Evolutionary conservation across 352 stramenopile genomes (phyloP).

Genomic region (Phytophthora cajani): DNA sequence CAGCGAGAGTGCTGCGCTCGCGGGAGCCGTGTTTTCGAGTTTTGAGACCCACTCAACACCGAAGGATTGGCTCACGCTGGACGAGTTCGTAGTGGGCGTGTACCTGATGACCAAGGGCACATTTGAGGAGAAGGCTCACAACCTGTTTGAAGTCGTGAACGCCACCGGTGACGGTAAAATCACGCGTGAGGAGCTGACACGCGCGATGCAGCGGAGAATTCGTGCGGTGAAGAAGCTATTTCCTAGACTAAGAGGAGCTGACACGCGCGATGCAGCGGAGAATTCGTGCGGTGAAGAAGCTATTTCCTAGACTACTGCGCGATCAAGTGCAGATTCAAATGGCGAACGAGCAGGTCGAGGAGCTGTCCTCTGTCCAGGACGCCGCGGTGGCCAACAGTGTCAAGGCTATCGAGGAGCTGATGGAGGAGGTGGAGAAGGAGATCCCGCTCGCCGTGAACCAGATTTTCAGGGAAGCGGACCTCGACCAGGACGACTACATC

Average conservation of each 20-base stretch:
- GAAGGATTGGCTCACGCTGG: constrained; percentile 77
- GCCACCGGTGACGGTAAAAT: constrained; percentile 72
- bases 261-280: constrained; percentile 70
- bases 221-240: constrained; percentile 79
- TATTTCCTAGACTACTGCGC: constrained; percentile 77
- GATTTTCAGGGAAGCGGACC: constrained; percentile 79
- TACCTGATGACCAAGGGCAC: constrained; percentile 86
- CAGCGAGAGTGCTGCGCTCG: constrained; percentile 64
- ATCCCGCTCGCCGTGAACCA: constrained; percentile 86
- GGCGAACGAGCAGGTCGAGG: constrained; percentile 46
- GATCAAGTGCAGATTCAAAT: constrained; percentile 80
- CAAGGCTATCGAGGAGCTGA: constrained; percentile 66
- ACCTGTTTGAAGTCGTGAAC: constrained; percentile 80
- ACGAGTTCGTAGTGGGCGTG: constrained; percentile 84
- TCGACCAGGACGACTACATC: constrained; percentile 85
- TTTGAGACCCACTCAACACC: constrained; percentile 60
- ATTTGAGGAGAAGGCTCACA: constrained; percentile 82
- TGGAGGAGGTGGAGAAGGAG: constrained; percentile 83
- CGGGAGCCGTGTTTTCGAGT: constrained; percentile 77
- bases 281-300: constrained; percentile 74
- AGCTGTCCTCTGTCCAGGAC: constrained; percentile 48
- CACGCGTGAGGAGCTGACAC: constrained; percentile 75
- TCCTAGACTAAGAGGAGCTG: constrained; percentile 83
- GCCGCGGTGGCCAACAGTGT: constrained; percentile 63
- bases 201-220: constrained; percentile 74